Evolutionary conservation across 305 asterid genomes (phyloP), one percentile per base, ranked within the genome.

Genomic region (Nicotiana rustica): DNA sequence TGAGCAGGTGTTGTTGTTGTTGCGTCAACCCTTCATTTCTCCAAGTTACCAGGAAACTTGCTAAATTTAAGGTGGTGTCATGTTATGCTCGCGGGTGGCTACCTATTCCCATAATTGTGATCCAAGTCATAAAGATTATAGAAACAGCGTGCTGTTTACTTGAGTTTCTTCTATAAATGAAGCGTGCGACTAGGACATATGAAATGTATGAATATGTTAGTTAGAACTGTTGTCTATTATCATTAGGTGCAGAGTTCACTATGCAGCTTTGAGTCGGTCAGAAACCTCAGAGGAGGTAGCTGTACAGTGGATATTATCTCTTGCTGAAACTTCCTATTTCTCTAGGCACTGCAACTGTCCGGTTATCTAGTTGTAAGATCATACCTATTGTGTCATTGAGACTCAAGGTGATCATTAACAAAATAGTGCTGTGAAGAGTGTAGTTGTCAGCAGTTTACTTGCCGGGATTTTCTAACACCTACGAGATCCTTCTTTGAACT

Each of bases 251-350:
- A 19, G 78, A 44, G 35, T 44, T 57, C 38, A 44, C 17, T 21
- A 41, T 69, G 77, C 19, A 47, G 13, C 78, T 44, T 44, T 70
- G 36, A 71, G 78, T 71, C 10, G 6, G 52, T 73, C 44, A 25
- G 61, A 49, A 5, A 73, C 79, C 41, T 25, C 9, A 4, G 38
- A 44, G 52, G 8, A 7, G 75, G 13, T 66, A 66, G 61, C 47
- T 1, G 61, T 3, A 10, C 56, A 44, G 38, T 19, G 61, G 60
- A 0, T 44, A 60, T 4, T 12, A 47, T 47, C 4, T 71, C 36
- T 73, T 73, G 21, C 2, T 33, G 6, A 14, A 21, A 14, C 3
- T 49, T 49, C 21, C 44, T 49, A 7, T 49, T 14, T 49, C 9
- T 49, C 64, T 73, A 73, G 44, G 15, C 64, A 7, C 44, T 10